Base-by-base conservation (phyloP, 2,329 filamentous ascomycete genomes). In the Pseudocercospora crystallina region DNA sequence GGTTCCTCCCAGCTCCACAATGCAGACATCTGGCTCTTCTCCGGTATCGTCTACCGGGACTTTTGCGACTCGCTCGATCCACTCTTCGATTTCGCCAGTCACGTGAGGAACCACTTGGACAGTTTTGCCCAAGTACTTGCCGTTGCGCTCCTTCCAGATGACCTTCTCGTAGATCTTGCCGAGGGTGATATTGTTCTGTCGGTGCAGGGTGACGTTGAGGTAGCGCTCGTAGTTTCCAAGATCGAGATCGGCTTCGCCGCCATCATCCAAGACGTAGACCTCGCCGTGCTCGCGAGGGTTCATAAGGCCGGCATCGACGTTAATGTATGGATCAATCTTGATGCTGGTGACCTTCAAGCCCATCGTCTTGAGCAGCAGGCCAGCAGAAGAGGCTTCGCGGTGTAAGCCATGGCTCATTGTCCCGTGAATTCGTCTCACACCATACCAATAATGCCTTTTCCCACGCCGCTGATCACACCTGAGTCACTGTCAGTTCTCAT, bases 131-230 rank as follows among this genome's bases (percentile, higher is more conserved):
- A 97, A 81, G 65, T 96, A 97, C 68, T 94, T 85, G 48, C 84
- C 84, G 56, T 75, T 73, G 58, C 84, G 76, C 72, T 87, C 84
- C 55, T 82, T 83, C 65, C 90, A 83, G 63, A 96, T 90, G 47
- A 96, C 91, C 64, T 87, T 83, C 66, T 89, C 80, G 74, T 96
- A 97, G 61, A 97, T 90, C 77, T 97, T 96, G 67, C 94, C 94
- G 5, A 92, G 96, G 3, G 94, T 99, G 72, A 99, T 95, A 73
- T 97, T 97, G 77, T 92, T 90, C 62, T 96, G 90, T 55, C 85
- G 80, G 8, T 84, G 89, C 54, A 97, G 79, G 48, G 85, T 88
- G 59, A 92, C 85, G 65, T 86, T 85, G 47, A 96, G 84, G 68
- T 95, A 95, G 37, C 86, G 80, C 69, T 89, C 86, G 72, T 88